phyloP scores from a whole-genome alignment of 1,284 basidiomycete genomes.

The Schizophyllum commune region DNA sequence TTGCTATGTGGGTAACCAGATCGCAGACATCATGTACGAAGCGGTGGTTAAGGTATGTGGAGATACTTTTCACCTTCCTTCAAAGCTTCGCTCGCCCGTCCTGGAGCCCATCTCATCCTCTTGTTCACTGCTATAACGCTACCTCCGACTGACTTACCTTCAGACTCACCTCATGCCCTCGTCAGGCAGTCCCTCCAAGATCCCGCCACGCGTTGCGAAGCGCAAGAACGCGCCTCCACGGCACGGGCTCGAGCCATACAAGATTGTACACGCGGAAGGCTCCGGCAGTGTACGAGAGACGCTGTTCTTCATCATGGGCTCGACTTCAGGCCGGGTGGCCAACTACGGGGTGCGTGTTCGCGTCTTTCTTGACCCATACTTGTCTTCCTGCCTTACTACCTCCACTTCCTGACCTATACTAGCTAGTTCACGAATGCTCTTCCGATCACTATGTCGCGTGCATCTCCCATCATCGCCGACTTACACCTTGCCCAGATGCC shows the following conservation, averaged over 20 bases:
- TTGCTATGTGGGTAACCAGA: constrained; percentile 68
- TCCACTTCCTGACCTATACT: too few relatives aligned
- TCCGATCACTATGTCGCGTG: background rate
- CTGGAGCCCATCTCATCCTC: too few relatives aligned
- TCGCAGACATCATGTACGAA: constrained; percentile 48
- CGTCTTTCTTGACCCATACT: too few relatives aligned
- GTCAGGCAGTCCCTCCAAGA: background rate
- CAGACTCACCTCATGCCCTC: too few relatives aligned
- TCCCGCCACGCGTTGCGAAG: constrained; percentile 7
- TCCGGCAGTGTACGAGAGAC: constrained; percentile 33
- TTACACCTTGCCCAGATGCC: constrained; percentile 15
- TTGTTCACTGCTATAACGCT: too few relatives aligned
- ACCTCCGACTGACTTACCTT: too few relatives aligned
- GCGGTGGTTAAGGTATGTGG: constrained; percentile 19
- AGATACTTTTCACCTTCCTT: too few relatives aligned
- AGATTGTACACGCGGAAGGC: constrained; percentile 27
- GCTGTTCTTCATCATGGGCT: constrained; percentile 57
- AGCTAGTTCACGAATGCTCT: background rate
- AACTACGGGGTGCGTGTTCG: constrained; percentile 43
- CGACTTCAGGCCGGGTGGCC: constrained; percentile 60
- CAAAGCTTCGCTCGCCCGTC: too few relatives aligned
- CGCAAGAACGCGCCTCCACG: constrained; percentile 10
- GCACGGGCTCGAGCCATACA: constrained; percentile 43
- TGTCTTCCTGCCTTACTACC: too few relatives aligned
- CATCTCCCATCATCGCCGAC: background rate